These are phyloP conservation scores for Closterium sp. DNA, from an alignment of 139 green algal species.

Conservation along the genomic window DNA sequence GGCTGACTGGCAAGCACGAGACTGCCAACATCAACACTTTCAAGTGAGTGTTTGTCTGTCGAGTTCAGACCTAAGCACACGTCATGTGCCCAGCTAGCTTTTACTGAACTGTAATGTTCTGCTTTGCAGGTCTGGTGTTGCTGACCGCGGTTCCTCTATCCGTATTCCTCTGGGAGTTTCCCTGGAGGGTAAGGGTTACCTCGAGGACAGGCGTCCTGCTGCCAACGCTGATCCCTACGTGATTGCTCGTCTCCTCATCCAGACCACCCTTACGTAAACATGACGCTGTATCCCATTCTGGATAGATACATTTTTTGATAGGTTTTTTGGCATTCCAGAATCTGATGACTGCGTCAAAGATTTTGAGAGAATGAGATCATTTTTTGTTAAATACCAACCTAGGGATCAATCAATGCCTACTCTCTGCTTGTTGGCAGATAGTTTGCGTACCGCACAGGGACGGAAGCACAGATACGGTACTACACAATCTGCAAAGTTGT, in stretches of 20 bases:
- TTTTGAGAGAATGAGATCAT: too few relatives aligned
- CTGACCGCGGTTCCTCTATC: slow-evolving; percentile 93
- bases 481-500: too few relatives aligned
- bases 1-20: slow-evolving; percentile 91
- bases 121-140: slow-evolving; percentile 71
- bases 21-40: slow-evolving; percentile 95
- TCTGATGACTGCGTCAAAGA: too few relatives aligned
- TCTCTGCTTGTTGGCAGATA: too few relatives aligned
- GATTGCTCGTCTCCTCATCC: slow-evolving; percentile 70
- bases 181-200: slow-evolving; percentile 77
- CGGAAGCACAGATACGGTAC: too few relatives aligned
- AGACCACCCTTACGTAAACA: slow-evolving; percentile 58
- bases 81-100: too few relatives aligned
- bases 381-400: too few relatives aligned
- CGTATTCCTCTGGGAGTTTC: slow-evolving; percentile 63
- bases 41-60: slow-evolving; percentile 61
- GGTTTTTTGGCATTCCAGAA: too few relatives aligned
- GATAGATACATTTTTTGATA: not conserved
- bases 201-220: slow-evolving; percentile 92
- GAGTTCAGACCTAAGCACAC: too few relatives aligned
- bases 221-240: slow-evolving; percentile 96
- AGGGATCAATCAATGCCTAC: too few relatives aligned
- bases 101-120: not conserved
- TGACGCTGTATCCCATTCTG: not conserved
- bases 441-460: too few relatives aligned